A percentile compares a stretch with the other conserved stretches of the same genome.
These are phyloP conservation scores for Aspergillus piperis DNA, from an alignment of 2,329 filamentous ascomycete species.

Conservation along the genomic window DNA sequence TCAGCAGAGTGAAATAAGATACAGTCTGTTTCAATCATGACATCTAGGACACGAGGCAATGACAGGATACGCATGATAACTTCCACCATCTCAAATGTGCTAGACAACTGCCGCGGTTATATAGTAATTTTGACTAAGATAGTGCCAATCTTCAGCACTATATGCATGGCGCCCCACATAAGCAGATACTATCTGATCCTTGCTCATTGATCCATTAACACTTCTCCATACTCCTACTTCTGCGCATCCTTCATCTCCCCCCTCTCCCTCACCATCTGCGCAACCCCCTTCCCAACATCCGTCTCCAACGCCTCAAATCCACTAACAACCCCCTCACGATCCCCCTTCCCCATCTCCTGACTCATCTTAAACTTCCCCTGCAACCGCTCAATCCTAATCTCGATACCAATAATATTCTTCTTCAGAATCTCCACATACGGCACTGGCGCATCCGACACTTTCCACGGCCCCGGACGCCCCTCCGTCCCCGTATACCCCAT, in stretches of 20 bases:
- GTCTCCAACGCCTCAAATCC: constrained; percentile 55
- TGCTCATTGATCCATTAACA: no score
- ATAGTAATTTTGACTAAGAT: no score
- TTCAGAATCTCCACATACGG: constrained; percentile 59
- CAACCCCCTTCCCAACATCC: constrained; percentile 40
- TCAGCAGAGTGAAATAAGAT: neutral
- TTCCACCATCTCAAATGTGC: no score
- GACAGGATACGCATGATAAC: no score
- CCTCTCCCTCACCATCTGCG: constrained; percentile 39
- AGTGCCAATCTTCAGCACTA: no score
- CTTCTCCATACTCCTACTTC: neutral
- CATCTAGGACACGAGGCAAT: no score
- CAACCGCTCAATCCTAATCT: constrained; percentile 58
- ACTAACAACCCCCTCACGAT: constrained; percentile 58
- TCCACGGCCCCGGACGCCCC: constrained; percentile 50
- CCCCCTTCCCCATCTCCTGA: constrained; percentile 58
- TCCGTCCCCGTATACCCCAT: constrained; percentile 53
- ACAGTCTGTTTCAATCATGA: neutral
- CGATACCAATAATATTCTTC: constrained; percentile 62
- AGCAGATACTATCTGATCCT: no score
- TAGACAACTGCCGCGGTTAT: no score
- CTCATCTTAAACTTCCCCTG: constrained; percentile 69
- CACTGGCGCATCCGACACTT: constrained; percentile 60
- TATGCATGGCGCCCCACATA: no score
- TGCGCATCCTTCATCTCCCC: constrained; percentile 25